Base-by-base conservation (phyloP, 768 basidiomycete genomes). In the Agaricus sinodeliciosus region DNA sequence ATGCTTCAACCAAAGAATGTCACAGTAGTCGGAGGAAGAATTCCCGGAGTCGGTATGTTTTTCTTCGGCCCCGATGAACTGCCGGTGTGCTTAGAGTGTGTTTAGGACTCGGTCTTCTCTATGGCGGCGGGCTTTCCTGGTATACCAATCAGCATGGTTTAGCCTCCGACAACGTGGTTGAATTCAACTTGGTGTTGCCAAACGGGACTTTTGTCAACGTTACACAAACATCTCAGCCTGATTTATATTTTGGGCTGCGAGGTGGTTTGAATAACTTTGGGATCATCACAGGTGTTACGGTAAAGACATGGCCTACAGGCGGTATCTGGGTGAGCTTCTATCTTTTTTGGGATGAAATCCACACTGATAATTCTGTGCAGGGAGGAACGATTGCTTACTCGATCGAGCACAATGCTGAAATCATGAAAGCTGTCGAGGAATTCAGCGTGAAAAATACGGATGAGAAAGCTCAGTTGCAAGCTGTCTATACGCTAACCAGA, bases 241-340 rank as follows among this genome's bases (percentile, higher is more conserved):
- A 68, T 19, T 61, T 79, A 3, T 77, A 76, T 60, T 73, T 69
- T 47, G 76, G 66, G 0, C 18, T 60, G 1, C 55, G 83, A 79
- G 84, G 84, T 28, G 83, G 82, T 9, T 62, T 72, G 57, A 84
- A 86, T 56, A 86, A 85, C 56, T 84, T 82, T 54, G 84, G 84
- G 0, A 77, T 85, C 34, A 79, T 85, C 3, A 85, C 82, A 0
- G 71, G 64, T 39, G 79, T 85, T 58, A 79, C 75, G 0, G 49
- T 85, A 18, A 75, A 74, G 55, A 70, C 79, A 0, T 72, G 72
- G 59, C 76, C 82, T 5, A 81, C 84, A 64, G 66, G 67, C 0
- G 62, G 75, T 63, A 77, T 85, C 52, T 85, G 82, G 82, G 83
- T 84, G 65, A 26, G 73, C 7, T 31, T 31, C 49, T 11, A 1